Evolutionary conservation across 1,284 basidiomycete genomes (phyloP), one percentile per base, ranked within the genome.

Genomic region (Amylostereum areolatum): DNA sequence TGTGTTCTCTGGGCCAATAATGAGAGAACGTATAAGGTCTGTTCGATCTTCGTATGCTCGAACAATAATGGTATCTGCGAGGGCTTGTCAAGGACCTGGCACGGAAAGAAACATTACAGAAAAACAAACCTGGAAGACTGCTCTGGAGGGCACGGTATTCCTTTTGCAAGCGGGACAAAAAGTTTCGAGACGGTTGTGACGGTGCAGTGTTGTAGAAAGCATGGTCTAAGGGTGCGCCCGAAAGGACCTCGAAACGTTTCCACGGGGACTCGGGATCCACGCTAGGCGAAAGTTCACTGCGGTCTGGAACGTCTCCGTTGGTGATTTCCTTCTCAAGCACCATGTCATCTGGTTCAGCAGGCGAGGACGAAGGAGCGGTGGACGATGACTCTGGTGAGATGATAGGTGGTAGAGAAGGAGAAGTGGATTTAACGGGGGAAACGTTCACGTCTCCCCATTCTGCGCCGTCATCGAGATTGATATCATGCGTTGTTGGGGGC

Each of bases 1-100:
- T 6, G 94, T 97, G 52, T 94, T 94, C 59, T 90, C 83, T 51
- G 93, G 92, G 9, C 94, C 94, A 56, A 97, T 85, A 57, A 97
- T 97, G 49, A 97, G 73, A 57, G 82, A 90, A 33, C 94, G 80
- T 52, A 97, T 66, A 28, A 97, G 76, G 69, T 97, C 94, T 35
- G 81, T 75, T 25, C 94, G 81, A 62, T 96, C 89, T 65, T 89
- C 87, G 55, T 80, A 89, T 35, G 81, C 81, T 52, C 84, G 77
- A 48, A 89, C 81, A 51, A 88, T 58, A 52, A 89, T 86, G 12
- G 83, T 81, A 53, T 87, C 87, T 83, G 51, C 29, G 36, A 54
- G 45, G 35, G 32, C 6, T 40, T 49, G 45, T 43, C 56, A 33
- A 52, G 46, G 18, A 51, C 25, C 41, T 32, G 52, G 46, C 47